Evolutionary conservation across 2,329 filamentous ascomycete genomes (phyloP).

Genomic region (Hymenoscyphus repandus): DNA sequence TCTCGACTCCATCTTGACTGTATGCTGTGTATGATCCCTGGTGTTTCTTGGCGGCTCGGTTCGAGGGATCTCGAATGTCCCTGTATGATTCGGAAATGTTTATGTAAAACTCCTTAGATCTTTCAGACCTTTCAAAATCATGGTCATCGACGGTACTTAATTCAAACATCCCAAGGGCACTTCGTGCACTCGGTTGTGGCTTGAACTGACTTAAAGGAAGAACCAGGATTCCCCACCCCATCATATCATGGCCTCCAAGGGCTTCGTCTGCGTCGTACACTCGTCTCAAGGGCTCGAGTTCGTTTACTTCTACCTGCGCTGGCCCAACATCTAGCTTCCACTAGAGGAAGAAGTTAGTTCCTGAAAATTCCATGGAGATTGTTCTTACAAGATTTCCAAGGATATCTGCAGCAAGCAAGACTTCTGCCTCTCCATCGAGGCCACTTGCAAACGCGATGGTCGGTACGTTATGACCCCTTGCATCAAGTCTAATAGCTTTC

Average conservation of each 20-base stretch:
- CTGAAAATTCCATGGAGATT: background rate
- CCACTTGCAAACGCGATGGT: slow-evolving; percentile 25
- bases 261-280: background rate
- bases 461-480: slow-evolving; percentile 26
- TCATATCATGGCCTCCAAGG: background rate
- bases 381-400: slow-evolving; percentile 17
- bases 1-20: too few relatives aligned
- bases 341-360: background rate
- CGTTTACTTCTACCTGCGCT: background rate
- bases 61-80: too few relatives aligned
- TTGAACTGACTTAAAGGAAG: slow-evolving; percentile 22
- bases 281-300: background rate
- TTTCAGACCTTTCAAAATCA: too few relatives aligned
- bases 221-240: slow-evolving; percentile 25
- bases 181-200: slow-evolving; percentile 6
- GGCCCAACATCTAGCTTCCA: background rate
- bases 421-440: slow-evolving; percentile 16
- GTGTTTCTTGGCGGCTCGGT: too few relatives aligned
- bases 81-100: too few relatives aligned
- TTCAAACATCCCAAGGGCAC: background rate
- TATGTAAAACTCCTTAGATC: too few relatives aligned
- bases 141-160: background rate
- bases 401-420: slow-evolving; percentile 26
- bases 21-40: too few relatives aligned
- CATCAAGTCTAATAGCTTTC: slow-evolving; percentile 9